phyloP scores from a whole-genome alignment of 495 filamentous ascomycete genomes.

The Aspergillus funiculosus region DNA sequence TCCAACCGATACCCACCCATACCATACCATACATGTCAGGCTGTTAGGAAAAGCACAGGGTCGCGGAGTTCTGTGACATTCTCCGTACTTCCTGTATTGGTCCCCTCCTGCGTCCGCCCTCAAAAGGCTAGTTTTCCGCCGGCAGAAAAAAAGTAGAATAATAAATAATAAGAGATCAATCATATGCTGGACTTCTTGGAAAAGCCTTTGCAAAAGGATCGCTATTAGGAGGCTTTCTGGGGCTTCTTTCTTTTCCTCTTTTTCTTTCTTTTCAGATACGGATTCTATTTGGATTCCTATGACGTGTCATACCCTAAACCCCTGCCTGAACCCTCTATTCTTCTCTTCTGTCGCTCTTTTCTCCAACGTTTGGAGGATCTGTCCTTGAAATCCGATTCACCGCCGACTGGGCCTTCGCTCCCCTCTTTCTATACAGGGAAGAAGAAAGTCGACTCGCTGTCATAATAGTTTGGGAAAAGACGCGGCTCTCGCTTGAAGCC shows the following conservation, averaged over 20 bases:
- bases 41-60: background rate
- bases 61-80: constrained; percentile 3
- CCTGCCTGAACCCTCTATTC: background rate
- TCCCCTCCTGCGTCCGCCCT: constrained; percentile 10
- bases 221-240: background rate
- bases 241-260: background rate
- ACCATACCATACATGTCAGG: constrained; percentile 2
- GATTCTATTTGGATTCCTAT: background rate
- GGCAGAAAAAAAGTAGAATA: constrained; percentile 23
- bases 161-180: constrained; percentile 13
- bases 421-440: no score
- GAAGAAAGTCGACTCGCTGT: no score
- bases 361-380: background rate
- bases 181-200: background rate
- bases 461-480: no score
- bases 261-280: background rate
- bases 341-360: constrained; percentile 5
- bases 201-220: background rate
- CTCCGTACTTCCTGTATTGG: constrained; percentile 5
- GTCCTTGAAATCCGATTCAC: background rate
- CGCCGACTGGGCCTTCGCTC: constrained; percentile 3
- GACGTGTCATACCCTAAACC: constrained; percentile 1
- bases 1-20: constrained; percentile 7
- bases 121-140: constrained; percentile 16
- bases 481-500: background rate